These are phyloP conservation scores for Trifolium subterraneum DNA, from an alignment of 306 rosid genomes.

Conservation along the genomic window DNA sequence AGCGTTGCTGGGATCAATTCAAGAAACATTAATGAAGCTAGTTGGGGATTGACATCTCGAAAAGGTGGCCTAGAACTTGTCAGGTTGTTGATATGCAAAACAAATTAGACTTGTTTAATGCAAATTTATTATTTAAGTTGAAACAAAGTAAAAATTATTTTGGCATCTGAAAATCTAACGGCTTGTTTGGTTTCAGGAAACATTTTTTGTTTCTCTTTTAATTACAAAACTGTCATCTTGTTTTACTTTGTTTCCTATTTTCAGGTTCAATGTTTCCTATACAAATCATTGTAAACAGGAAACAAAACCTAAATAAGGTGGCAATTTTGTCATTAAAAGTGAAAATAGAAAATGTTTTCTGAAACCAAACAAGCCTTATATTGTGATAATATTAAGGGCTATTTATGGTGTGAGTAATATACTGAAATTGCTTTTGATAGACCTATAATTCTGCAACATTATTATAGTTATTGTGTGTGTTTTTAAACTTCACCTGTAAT, in stretches of 20 bases:
- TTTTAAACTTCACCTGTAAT: background rate
- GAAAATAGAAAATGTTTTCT: background rate
- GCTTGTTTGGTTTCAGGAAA: background rate
- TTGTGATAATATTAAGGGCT: constrained; percentile 11
- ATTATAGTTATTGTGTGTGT: background rate
- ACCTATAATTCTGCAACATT: constrained; percentile 4
- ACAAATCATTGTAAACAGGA: background rate
- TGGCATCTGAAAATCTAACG: constrained; percentile 14
- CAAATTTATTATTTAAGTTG: constrained; percentile 34
- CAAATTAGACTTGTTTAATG: constrained; percentile 28
- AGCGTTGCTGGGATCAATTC: constrained; percentile 59
- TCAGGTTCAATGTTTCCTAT: background rate
- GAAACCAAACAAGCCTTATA: constrained; percentile 1
- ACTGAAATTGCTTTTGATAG: constrained; percentile 1
- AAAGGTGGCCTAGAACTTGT: constrained; percentile 82
- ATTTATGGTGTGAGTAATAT: constrained; percentile 12
- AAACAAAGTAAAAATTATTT: constrained; percentile 8
- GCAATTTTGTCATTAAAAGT: background rate
- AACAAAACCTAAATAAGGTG: background rate
- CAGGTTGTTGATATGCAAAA: constrained; percentile 62
- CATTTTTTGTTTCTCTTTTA: background rate
- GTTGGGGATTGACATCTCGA: constrained; percentile 64
- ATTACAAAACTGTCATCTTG: background rate
- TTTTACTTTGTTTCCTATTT: background rate
- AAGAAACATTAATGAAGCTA: constrained; percentile 60